phyloP scores from a whole-genome alignment of 345 rosid genomes.

The Punica granatum region DNA sequence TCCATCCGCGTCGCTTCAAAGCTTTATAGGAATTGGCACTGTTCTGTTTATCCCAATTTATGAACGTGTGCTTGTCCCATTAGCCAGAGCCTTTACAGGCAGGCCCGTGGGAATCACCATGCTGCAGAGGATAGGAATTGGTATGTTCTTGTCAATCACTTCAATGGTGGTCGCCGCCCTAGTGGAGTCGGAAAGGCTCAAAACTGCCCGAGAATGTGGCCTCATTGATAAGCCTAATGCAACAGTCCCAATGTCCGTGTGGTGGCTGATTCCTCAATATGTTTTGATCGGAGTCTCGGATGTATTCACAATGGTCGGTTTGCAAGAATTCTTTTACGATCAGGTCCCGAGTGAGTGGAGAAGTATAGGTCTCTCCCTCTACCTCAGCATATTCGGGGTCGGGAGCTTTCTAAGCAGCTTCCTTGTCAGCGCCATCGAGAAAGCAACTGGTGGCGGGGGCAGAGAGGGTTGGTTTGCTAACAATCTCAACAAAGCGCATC shows the following conservation, averaged over 20 bases:
- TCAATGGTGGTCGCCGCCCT: conserved; percentile 42
- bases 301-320: conserved; percentile 53
- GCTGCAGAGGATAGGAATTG: conserved; percentile 66
- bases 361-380: conserved; percentile 55
- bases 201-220: conserved; percentile 32
- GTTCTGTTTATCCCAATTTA: conserved; percentile 39
- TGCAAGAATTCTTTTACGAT: conserved; percentile 63
- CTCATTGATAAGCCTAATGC: conserved; percentile 33
- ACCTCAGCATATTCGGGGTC: conserved; percentile 53
- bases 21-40: conserved; percentile 29
- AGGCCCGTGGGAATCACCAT: conserved; percentile 48
- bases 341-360: conserved; percentile 47
- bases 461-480: conserved; percentile 42
- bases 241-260: conserved; percentile 50
- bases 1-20: conserved; percentile 48
- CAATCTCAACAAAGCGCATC: conserved; percentile 51
- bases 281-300: conserved; percentile 40
- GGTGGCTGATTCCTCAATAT: conserved; percentile 68
- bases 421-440: conserved; percentile 42
- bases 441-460: conserved; percentile 30
- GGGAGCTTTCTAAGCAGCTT: conserved; percentile 60
- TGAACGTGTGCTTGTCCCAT: conserved; percentile 42
- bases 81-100: conserved; percentile 31
- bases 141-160: conserved; percentile 34
- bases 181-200: conserved; percentile 43